Conservation (phyloP, 768 basidiomycete genomes). For the Boletus pseudo-olivaceus region DNA sequence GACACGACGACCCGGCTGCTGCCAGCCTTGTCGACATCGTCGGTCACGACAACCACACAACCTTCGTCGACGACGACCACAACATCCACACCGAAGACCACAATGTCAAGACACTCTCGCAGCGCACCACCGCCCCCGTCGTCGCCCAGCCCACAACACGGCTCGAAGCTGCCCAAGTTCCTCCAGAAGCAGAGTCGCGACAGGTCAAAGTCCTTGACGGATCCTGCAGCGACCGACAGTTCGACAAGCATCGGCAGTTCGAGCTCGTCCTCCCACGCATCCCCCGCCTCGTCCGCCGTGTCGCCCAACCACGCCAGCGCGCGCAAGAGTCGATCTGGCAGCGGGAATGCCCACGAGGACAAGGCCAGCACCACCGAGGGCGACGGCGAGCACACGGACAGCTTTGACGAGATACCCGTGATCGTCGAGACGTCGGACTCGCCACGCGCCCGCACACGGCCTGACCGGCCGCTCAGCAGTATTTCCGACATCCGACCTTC, state of each 20-base stretch:
- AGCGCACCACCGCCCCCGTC: conserved; percentile 40
- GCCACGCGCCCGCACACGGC: conserved; percentile 52
- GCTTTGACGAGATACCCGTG: conserved; percentile 53
- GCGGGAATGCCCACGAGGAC: conserved; percentile 23
- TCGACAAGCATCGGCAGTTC: conserved; percentile 39
- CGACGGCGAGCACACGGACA: conserved; percentile 34
- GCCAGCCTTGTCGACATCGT: conserved; percentile 10
- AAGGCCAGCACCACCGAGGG: conserved; percentile 15
- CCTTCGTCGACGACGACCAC: conserved; percentile 7
- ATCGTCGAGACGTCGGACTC: conserved; percentile 61
- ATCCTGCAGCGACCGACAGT: conserved; percentile 34
- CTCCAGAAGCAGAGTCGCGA: conserved; percentile 63
- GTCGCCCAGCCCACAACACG: conserved; percentile 39
- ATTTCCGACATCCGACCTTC: conserved; percentile 42
- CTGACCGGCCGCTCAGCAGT: conserved; percentile 52
- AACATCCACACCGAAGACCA: neutral
- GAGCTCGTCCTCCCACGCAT: conserved; percentile 35
- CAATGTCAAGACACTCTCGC: conserved; percentile 49
- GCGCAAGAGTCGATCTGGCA: conserved; percentile 37
- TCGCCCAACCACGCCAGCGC: conserved; percentile 20
- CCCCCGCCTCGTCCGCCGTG: conserved; percentile 31
- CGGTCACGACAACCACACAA: conserved; percentile 19
- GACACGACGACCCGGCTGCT: conserved; percentile 11
- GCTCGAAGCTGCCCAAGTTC: conserved; percentile 63
- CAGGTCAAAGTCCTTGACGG: conserved; percentile 52